These are phyloP conservation scores for Ogataea trehaloabstinens DNA, from an alignment of 805 yeast species.

Conservation along the genomic window DNA sequence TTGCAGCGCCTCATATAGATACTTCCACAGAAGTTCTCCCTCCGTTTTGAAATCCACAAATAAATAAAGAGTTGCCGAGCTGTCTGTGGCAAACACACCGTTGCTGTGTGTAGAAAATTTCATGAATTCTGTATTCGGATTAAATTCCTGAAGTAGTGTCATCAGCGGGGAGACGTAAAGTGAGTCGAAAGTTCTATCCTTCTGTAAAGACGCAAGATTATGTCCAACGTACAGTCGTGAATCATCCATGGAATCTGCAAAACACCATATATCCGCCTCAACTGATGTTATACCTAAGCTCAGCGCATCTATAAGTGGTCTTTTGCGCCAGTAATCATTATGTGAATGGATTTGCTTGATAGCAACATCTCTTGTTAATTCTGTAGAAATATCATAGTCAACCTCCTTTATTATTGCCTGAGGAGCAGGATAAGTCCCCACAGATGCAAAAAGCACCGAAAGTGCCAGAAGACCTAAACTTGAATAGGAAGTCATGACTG, in stretches of 20 bases:
- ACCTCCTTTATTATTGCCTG: neutral
- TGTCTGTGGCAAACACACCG: slow-evolving; percentile 40
- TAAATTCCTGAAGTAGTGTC: slow-evolving; percentile 47
- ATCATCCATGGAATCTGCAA: slow-evolving; percentile 25
- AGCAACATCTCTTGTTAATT: slow-evolving; percentile 24
- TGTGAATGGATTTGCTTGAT: slow-evolving; percentile 46
- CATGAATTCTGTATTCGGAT: slow-evolving; percentile 31
- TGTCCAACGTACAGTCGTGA: slow-evolving; percentile 58
- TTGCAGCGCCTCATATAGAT: slow-evolving; percentile 43
- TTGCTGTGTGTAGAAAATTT: slow-evolving; percentile 11
- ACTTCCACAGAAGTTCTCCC: slow-evolving; percentile 48
- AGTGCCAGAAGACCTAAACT: slow-evolving; percentile 1
- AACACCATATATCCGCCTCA: slow-evolving; percentile 56
- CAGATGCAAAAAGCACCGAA: slow-evolving; percentile 4
- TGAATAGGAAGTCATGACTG: neutral
- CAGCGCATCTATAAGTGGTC: slow-evolving; percentile 48
- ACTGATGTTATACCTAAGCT: slow-evolving; percentile 46
- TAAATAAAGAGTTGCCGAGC: slow-evolving; percentile 52
- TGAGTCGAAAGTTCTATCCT: slow-evolving; percentile 43
- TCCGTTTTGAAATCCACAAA: slow-evolving; percentile 65
- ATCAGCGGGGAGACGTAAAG: slow-evolving; percentile 56
- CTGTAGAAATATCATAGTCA: slow-evolving; percentile 9
- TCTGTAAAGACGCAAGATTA: slow-evolving; percentile 43
- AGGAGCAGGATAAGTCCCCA: neutral
- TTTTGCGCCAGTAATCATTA: slow-evolving; percentile 55